Evolutionary conservation across 495 filamentous ascomycete genomes (phyloP).

Genomic region (Podospora comata): DNA sequence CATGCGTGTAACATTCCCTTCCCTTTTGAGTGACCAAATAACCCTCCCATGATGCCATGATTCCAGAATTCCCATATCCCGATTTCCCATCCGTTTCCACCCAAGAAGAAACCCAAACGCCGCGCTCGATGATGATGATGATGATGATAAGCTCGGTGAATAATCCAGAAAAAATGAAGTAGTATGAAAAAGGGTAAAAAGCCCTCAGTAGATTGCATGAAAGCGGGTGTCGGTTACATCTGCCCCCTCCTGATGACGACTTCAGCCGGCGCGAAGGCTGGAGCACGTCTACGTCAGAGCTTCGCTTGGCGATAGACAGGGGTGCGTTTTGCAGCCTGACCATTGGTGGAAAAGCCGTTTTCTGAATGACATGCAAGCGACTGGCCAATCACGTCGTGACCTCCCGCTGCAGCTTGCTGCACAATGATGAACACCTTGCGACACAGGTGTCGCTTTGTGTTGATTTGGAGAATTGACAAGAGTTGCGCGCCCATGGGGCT

Average conservation of each 20-base stretch:
- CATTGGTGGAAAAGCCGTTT: constrained; percentile 13
- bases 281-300: constrained; percentile 26
- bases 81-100: background rate
- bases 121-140: background rate
- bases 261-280: constrained; percentile 7
- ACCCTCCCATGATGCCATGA: background rate
- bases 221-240: constrained; percentile 8
- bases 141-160: background rate
- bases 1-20: background rate
- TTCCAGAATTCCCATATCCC: background rate
- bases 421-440: constrained; percentile 15
- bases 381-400: constrained; percentile 9
- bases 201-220: background rate
- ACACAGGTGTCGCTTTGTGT: background rate
- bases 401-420: constrained; percentile 11
- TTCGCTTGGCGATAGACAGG: constrained; percentile 17
- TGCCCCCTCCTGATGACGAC: constrained; percentile 4
- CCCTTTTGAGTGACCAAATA: background rate
- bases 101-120: constrained; percentile 1
- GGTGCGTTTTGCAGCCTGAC: background rate
- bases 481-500: background rate
- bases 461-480: background rate
- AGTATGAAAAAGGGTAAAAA: background rate
- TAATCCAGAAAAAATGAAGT: background rate
- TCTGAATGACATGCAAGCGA: background rate